Percentiles rank a stretch among this genome's conserved stretches.
Evolutionary conservation across 176 grass and related monocot genomes (phyloP).

Genomic region (Avena eriantha): DNA sequence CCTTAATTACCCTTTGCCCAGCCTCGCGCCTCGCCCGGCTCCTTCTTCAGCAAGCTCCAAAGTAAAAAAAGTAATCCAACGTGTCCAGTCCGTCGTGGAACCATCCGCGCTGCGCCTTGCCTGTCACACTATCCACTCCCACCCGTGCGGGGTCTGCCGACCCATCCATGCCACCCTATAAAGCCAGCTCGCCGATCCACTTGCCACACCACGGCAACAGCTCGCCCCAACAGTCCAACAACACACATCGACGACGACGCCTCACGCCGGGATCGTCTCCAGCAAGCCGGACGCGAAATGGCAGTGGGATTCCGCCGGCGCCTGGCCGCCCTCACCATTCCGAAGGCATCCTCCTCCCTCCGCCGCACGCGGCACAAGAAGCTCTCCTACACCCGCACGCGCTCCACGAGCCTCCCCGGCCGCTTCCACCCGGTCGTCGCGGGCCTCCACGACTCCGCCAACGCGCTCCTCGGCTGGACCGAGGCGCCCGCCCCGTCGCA

Average conservation of each 20-base stretch:
- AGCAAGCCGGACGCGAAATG: slow-evolving; percentile 27
- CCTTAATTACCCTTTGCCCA: background rate
- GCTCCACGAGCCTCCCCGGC: slow-evolving; percentile 59
- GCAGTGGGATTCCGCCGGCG: slow-evolving; percentile 45
- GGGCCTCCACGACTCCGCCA: slow-evolving; percentile 47
- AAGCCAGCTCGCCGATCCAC: slow-evolving; percentile 4
- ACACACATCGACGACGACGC: background rate
- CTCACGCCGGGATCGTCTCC: background rate
- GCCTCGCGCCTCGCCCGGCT: background rate
- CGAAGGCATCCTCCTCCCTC: slow-evolving; percentile 33
- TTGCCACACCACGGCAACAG: slow-evolving; percentile 38
- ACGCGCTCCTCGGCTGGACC: slow-evolving; percentile 41
- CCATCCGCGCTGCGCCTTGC: background rate
- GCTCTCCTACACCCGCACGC: slow-evolving; percentile 47
- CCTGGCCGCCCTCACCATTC: slow-evolving; percentile 36
- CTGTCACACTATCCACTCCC: slow-evolving; percentile 27
- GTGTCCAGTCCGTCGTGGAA: slow-evolving; percentile 32
- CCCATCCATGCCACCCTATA: slow-evolving; percentile 36
- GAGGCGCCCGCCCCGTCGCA: background rate
- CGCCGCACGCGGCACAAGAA: slow-evolving; percentile 50
- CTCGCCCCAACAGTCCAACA: background rate
- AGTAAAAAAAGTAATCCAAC: background rate
- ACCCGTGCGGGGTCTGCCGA: slow-evolving; percentile 46
- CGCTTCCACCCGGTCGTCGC: slow-evolving; percentile 67
- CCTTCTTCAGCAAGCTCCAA: slow-evolving; percentile 3